phyloP scores from a whole-genome alignment of 2,329 filamentous ascomycete genomes.

The Colletotrichum lindemuthianum region DNA sequence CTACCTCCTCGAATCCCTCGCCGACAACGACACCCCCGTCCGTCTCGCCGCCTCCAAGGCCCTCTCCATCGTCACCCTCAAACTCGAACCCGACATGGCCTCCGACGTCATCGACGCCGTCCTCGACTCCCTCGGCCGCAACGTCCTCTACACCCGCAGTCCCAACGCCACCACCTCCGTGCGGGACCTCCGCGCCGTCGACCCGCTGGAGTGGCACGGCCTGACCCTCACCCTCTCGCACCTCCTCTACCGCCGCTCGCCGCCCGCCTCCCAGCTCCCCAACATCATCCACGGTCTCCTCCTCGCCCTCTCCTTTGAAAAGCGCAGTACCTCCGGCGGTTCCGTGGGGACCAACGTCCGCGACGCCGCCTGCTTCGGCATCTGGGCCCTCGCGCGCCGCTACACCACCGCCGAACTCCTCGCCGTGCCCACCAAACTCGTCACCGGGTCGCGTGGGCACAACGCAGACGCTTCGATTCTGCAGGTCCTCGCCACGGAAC shows the following conservation, averaged over 20 bases:
- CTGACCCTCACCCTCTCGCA: constrained; percentile 88
- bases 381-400: constrained; percentile 90
- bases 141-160: constrained; percentile 63
- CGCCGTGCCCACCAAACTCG: constrained; percentile 62
- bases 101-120: constrained; percentile 89
- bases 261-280: constrained; percentile 75
- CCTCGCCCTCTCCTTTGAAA: constrained; percentile 86
- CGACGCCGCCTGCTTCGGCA: constrained; percentile 94
- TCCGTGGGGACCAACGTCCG: constrained; percentile 90
- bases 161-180: constrained; percentile 42
- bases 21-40: constrained; percentile 91
- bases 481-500: constrained; percentile 82
- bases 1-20: constrained; percentile 79
- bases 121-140: constrained; percentile 72
- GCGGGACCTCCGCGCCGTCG: constrained; percentile 78
- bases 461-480: constrained; percentile 62
- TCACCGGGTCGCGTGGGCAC: constrained; percentile 53
- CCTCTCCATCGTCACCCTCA: constrained; percentile 85
- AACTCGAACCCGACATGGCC: constrained; percentile 82
- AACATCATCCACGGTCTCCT: constrained; percentile 81
- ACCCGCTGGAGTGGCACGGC: constrained; percentile 91
- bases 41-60: constrained; percentile 92
- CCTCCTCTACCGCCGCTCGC: constrained; percentile 84
- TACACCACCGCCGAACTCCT: constrained; percentile 85
- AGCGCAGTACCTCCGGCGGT: constrained; percentile 84